These are phyloP conservation scores for Stephanodiscus triporus DNA, from an alignment of 108 stramenopile species.

Conservation along the genomic window DNA sequence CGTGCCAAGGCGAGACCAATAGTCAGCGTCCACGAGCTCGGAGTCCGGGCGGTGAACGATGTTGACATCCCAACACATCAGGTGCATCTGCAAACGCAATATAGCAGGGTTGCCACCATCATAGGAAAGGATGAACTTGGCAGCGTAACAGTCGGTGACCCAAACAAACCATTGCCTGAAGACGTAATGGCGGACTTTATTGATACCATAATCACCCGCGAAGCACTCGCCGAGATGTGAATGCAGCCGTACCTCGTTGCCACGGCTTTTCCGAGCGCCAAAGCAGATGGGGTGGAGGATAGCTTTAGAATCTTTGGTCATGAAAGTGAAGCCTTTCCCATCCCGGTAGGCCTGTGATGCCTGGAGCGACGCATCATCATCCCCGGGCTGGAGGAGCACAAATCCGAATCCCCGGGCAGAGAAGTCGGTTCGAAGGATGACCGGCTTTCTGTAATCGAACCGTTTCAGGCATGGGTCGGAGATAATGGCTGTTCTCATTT, in stretches of 20 bases:
- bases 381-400: neutral
- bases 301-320: neutral
- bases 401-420: neutral
- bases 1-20: neutral
- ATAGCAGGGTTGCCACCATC: neutral
- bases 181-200: neutral
- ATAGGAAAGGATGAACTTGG: neutral
- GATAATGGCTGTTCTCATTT: neutral
- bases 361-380: neutral
- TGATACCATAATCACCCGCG: neutral
- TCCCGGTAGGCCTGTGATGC: constrained; percentile 1
- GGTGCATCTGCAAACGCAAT: neutral
- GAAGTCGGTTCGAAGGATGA: neutral
- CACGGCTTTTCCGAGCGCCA: constrained; percentile 8
- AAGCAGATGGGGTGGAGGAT: constrained; percentile 19
- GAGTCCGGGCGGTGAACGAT: neutral
- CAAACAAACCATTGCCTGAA: neutral
- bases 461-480: constrained; percentile 17
- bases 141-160: neutral
- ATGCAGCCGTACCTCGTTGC: constrained; percentile 13
- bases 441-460: neutral
- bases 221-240: constrained; percentile 3
- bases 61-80: neutral
- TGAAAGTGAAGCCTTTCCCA: constrained; percentile 9
- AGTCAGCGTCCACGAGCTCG: neutral